Base-by-base conservation (phyloP, 495 filamentous ascomycete genomes). In the Hyaloscypha bicolor region DNA sequence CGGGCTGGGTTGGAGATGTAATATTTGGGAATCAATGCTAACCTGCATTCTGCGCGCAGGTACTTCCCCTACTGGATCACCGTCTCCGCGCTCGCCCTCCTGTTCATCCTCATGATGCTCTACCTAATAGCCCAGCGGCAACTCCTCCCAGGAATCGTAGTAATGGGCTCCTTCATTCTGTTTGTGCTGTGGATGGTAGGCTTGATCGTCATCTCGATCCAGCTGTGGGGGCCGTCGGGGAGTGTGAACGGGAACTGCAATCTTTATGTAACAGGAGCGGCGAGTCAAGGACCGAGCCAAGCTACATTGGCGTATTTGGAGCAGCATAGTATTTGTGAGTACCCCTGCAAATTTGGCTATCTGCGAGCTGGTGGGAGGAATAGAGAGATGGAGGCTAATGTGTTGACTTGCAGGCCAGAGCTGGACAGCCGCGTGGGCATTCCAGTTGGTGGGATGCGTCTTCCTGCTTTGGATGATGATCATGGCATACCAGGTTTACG, bases 381-480 rank as follows among this genome's bases (percentile, higher is more conserved):
- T 48, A 12, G 16, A 6, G 42, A 48, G 16, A 48, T 3, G 16
- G 11, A 4, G 42, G 6, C 42, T 48, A 48, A 48, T 6, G 16
- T 11, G 42, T 11, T 48, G 42, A 25, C 25, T 25, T 25, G 42
- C 29, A 81, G 81, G 81, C 70, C 77, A 83, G 71, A 80, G 77
- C 67, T 91, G 87, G 89, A 77, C 84, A 65, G 86, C 88, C 0
- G 84, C 80, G 9, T 89, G 88, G 75, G 86, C 86, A 29, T 90
- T 90, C 72, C 90, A 88, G 70, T 76, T 96, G 59, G 84, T 97
- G 6, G 94, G 91, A 57, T 86, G 82, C 11, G 85, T 98, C 31
- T 96, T 97, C 74, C 86, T 96, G 73, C 71, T 97, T 8, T 98
- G 93, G 94, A 94, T 98, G 82, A 93, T 97, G 76, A 80, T 98